A percentile compares a stretch with the other conserved stretches of the same genome.
Conservation (phyloP, 78 protist species). For the Cavenderia fasciculata region DNA sequence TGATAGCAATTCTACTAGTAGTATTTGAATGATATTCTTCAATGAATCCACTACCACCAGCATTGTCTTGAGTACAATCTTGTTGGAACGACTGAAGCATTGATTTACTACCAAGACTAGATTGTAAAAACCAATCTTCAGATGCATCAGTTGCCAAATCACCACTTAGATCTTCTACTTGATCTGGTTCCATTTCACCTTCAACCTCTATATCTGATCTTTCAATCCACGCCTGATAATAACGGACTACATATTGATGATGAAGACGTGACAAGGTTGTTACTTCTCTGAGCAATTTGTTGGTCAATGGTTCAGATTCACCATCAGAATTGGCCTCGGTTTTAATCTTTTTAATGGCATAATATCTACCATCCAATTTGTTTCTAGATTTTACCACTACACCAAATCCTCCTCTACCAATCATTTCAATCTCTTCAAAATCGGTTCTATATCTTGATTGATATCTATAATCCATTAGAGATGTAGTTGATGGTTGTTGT, state of each 20-base stretch:
- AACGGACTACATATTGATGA: conserved; percentile 86
- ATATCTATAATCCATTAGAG: background rate
- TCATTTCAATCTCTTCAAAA: conserved; percentile 81
- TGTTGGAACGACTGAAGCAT: background rate
- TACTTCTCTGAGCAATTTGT: conserved; percentile 80
- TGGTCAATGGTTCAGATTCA: conserved; percentile 18
- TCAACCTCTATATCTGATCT: too few relatives aligned
- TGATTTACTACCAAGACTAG: background rate
- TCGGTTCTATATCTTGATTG: conserved; percentile 69
- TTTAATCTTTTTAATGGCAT: conserved; percentile 82
- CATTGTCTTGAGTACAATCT: background rate
- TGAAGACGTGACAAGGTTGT: conserved; percentile 78
- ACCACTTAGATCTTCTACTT: conserved; percentile 43
- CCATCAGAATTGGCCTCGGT: background rate
- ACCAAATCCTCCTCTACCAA: conserved; percentile 65
- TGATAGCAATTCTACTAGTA: too few relatives aligned
- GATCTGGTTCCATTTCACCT: background rate
- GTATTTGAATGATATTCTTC: too few relatives aligned
- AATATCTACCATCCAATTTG: conserved; percentile 74
- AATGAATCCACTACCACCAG: too few relatives aligned
- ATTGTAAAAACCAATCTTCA: conserved; percentile 68
- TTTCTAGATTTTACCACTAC: conserved; percentile 69
- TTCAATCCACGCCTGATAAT: conserved; percentile 87
- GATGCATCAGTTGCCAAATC: conserved; percentile 61
- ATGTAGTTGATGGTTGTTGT: background rate